These are phyloP conservation scores for Euphrasia arctica DNA, from an alignment of 305 asterid genomes.

Conservation along the genomic window DNA sequence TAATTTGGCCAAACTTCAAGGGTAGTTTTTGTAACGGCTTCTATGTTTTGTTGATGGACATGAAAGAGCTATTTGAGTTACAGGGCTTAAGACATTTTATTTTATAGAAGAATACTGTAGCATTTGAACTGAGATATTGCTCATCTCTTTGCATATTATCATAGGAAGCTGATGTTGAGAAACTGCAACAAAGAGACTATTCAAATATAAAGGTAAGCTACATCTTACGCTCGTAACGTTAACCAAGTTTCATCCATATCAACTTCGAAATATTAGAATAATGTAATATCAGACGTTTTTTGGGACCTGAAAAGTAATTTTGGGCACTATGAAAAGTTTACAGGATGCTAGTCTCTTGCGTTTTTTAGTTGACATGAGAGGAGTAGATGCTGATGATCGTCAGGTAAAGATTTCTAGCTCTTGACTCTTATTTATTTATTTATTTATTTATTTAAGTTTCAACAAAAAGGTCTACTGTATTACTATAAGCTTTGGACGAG, in stretches of 20 bases:
- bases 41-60: background rate
- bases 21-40: background rate
- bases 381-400: slow-evolving; percentile 92
- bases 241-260: slow-evolving; percentile 20
- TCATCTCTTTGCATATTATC: slow-evolving; percentile 28
- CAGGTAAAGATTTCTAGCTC: slow-evolving; percentile 52
- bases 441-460: no score
- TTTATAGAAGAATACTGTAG: slow-evolving; percentile 6
- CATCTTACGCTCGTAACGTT: slow-evolving; percentile 21
- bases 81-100: slow-evolving; percentile 3
- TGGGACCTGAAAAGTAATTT: slow-evolving; percentile 32
- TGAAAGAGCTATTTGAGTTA: no score
- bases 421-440: no score
- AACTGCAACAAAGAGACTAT: slow-evolving; percentile 94
- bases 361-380: slow-evolving; percentile 96
- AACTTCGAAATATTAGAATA: slow-evolving; percentile 15
- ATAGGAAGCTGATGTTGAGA: slow-evolving; percentile 95
- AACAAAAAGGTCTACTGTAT: no score
- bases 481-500: no score
- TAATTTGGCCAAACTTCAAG: background rate
- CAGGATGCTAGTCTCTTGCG: slow-evolving; percentile 99
- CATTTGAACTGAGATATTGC: slow-evolving; percentile 13
- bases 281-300: slow-evolving; percentile 19
- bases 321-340: slow-evolving; percentile 50
- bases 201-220: slow-evolving; percentile 66